Evolutionary conservation across 108 stramenopile species (phyloP).

Genomic region (Skeletonema menzelii): DNA sequence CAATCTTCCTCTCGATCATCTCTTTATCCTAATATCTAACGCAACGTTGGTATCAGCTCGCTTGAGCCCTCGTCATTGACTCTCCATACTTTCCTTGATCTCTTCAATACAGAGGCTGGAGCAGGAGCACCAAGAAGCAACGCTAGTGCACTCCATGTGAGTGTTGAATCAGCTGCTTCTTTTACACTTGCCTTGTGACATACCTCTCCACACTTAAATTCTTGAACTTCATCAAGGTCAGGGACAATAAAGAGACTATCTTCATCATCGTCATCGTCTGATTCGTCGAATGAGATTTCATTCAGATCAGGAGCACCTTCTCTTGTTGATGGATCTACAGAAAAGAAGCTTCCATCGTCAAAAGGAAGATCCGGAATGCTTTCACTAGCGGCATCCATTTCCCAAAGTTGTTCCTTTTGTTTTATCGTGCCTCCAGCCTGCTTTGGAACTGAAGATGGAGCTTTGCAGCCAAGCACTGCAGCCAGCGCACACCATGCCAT

Average conservation of each 20-base stretch:
- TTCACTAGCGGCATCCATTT: not conserved
- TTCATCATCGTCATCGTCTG: not conserved
- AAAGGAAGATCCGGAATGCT: not conserved
- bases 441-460: not conserved
- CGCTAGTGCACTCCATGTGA: not conserved
- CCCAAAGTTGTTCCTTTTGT: not conserved
- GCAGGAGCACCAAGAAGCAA: slow-evolving; percentile 1
- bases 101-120: not conserved
- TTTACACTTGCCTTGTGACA: not conserved
- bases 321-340: not conserved
- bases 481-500: not conserved
- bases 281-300: not conserved
- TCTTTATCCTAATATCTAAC: no score
- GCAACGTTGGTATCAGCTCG: not conserved
- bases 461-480: not conserved
- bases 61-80: not conserved
- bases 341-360: not conserved
- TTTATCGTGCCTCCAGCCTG: not conserved
- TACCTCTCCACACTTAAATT: not conserved
- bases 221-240: not conserved
- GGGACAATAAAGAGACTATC: not conserved
- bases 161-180: slow-evolving; percentile 1
- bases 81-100: not conserved
- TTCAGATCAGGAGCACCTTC: not conserved
- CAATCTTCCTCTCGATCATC: no score